A percentile compares a stretch with the other conserved stretches of the same genome.
These are phyloP conservation scores for Porpolomopsis calyptriformis DNA, from an alignment of 768 basidiomycete species.

Conservation along the genomic window DNA sequence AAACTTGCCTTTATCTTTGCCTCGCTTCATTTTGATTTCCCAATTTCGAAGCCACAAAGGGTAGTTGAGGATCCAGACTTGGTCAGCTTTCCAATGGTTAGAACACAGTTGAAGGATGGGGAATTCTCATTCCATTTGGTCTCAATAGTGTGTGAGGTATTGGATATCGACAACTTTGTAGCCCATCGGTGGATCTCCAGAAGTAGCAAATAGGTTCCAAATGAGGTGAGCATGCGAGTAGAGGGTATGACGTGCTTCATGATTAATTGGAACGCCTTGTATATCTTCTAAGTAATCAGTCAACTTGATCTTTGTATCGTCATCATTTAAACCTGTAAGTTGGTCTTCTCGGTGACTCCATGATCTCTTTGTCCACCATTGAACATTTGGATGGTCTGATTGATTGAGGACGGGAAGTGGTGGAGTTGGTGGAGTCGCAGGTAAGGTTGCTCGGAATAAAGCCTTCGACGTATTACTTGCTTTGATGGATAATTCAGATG, in stretches of 20 bases:
- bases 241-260: background rate
- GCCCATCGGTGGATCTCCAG: background rate
- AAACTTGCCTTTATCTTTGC: background rate
- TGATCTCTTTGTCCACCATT: background rate
- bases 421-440: background rate
- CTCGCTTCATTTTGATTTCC: background rate
- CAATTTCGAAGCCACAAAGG: background rate
- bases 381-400: background rate
- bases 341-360: background rate
- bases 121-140: background rate
- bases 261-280: background rate
- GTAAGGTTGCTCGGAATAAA: background rate
- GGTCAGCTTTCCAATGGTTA: constrained; percentile 4
- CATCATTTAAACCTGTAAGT: background rate
- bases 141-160: background rate
- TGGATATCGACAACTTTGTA: background rate
- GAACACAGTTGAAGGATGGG: background rate
- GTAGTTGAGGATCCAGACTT: constrained; percentile 2
- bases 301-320: background rate
- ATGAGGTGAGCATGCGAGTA: constrained; percentile 1
- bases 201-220: background rate
- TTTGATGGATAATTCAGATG: background rate
- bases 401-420: background rate
- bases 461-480: background rate
- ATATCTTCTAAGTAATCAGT: background rate